Evolutionary conservation across 2,329 filamentous ascomycete species (phyloP).

Genomic region (Chalaropsis ovoidea): DNA sequence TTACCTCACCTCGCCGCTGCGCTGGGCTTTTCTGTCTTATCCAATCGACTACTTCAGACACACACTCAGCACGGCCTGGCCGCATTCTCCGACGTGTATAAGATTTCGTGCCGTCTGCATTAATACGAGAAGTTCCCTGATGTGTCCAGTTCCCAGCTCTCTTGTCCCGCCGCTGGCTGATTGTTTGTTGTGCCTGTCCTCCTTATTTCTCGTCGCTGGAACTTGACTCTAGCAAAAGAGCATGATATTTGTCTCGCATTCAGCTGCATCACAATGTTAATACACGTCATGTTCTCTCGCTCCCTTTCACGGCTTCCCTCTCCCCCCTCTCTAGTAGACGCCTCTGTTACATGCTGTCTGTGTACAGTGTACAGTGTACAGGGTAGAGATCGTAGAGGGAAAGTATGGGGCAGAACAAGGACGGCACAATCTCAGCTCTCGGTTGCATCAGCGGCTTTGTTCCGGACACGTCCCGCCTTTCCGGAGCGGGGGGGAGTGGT

Average conservation of each 20-base stretch:
- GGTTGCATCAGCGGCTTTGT: constrained; percentile 9
- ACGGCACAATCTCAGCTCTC: background rate
- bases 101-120: constrained; percentile 2
- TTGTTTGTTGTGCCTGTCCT: background rate
- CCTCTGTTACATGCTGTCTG: background rate
- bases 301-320: background rate
- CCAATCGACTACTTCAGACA: no score
- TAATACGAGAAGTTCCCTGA: background rate
- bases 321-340: background rate
- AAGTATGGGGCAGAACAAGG: background rate
- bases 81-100: background rate
- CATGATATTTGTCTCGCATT: constrained; percentile 4
- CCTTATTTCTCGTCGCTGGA: background rate
- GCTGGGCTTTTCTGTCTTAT: no score
- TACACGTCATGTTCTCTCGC: constrained; percentile 1
- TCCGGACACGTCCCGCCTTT: background rate
- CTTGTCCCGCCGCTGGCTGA: background rate
- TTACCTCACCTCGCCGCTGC: no score
- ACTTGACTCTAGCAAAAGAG: background rate
- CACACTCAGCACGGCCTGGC: background rate
- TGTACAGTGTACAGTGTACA: background rate
- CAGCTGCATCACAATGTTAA: background rate
- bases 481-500: constrained; percentile 1
- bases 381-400: background rate
- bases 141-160: background rate